These are phyloP conservation scores for Claviceps paspali DNA, from an alignment of 2,329 filamentous ascomycete species.

Conservation along the genomic window DNA sequence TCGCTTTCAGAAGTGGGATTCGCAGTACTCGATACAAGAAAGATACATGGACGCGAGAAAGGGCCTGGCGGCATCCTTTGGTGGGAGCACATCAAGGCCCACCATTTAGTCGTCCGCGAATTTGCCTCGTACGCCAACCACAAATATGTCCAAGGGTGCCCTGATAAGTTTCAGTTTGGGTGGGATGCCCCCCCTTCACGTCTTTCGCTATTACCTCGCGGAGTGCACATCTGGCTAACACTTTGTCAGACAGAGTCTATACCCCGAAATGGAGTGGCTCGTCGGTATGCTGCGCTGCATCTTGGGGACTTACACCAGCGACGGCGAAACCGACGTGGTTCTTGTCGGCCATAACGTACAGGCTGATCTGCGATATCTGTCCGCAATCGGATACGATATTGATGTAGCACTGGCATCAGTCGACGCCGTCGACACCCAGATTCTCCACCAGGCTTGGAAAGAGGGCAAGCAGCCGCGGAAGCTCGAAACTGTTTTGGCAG, in stretches of 20 bases:
- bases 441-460: conserved; percentile 50
- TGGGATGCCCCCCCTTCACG: conserved; percentile 25
- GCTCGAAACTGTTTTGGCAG: conserved; percentile 44
- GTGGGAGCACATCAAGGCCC: conserved; percentile 48
- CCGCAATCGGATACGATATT: conserved; percentile 47
- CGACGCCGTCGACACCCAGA: conserved; percentile 58
- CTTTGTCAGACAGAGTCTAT: conserved; percentile 23
- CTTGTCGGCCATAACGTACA: conserved; percentile 64
- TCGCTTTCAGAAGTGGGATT: conserved; percentile 77
- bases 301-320: conserved; percentile 15
- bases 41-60: conserved; percentile 38
- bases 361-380: conserved; percentile 54
- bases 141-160: conserved; percentile 55
- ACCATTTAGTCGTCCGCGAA: conserved; percentile 67
- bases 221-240: conserved; percentile 5
- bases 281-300: conserved; percentile 20
- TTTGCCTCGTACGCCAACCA: conserved; percentile 49
- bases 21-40: conserved; percentile 57
- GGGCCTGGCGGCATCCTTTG: conserved; percentile 50
- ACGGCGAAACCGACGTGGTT: conserved; percentile 38
- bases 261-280: conserved; percentile 21
- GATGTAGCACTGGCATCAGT: conserved; percentile 34
- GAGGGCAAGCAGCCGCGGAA: conserved; percentile 36
- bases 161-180: conserved; percentile 63
- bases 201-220: too few relatives aligned